Conservation (phyloP, 495 filamentous ascomycete species). For the Penicillium flavigenum region DNA sequence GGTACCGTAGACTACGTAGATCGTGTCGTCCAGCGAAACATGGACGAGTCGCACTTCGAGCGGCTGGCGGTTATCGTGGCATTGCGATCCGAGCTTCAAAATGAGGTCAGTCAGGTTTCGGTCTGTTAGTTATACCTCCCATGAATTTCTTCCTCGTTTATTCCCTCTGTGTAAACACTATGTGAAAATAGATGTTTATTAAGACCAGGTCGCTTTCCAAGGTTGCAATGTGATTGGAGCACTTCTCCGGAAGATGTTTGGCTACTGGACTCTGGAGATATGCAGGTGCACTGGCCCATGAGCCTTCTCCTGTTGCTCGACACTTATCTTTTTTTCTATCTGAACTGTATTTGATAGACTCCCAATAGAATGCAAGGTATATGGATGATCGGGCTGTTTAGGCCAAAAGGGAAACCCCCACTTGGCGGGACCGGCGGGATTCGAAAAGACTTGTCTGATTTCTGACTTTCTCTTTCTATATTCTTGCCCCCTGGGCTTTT, state of each 20-base stretch:
- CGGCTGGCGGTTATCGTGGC: not conserved
- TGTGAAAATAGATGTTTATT: too few relatives aligned
- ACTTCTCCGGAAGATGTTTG: not conserved
- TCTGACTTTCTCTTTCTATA: not conserved
- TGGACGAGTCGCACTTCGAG: constrained; percentile 8
- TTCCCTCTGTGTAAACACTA: too few relatives aligned
- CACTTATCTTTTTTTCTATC: not conserved
- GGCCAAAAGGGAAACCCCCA: not conserved
- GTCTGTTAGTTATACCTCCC: too few relatives aligned
- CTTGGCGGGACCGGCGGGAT: constrained; percentile 2
- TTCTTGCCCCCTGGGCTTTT: not conserved
- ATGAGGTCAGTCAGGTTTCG: too few relatives aligned
- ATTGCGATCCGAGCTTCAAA: not conserved
- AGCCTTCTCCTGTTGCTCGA: not conserved
- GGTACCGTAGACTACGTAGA: constrained; percentile 8
- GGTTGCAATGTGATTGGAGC: not conserved
- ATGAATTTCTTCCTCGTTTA: too few relatives aligned
- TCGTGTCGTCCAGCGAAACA: constrained; percentile 3
- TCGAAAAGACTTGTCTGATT: not conserved
- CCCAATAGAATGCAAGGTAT: not conserved
- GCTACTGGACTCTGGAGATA: not conserved
- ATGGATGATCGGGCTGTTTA: not conserved
- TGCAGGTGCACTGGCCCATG: not conserved
- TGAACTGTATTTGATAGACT: not conserved
- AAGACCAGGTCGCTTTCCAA: too few relatives aligned